These are phyloP conservation scores for Candida tropicalis DNA, from an alignment of 1,139 yeast species.

Conservation along the genomic window DNA sequence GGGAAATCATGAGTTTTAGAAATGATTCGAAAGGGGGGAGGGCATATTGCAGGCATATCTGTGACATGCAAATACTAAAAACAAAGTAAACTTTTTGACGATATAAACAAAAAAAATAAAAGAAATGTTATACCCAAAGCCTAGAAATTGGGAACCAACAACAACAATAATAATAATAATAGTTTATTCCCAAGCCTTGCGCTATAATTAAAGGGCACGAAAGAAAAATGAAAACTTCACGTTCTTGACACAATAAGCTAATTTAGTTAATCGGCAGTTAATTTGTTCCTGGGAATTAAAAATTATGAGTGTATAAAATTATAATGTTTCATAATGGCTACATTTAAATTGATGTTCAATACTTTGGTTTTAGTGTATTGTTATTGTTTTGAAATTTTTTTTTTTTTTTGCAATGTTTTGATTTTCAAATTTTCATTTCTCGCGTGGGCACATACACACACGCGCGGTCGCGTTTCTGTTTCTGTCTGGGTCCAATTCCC, in stretches of 20 bases:
- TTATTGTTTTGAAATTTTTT: neutral
- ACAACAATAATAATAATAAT: neutral
- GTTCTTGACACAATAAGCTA: slow-evolving; percentile 1
- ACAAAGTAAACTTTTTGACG: neutral
- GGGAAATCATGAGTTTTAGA: neutral
- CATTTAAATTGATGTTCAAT: too few species aligned
- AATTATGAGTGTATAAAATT: too few species aligned
- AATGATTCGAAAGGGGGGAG: slow-evolving; percentile 4
- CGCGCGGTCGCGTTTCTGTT: too few species aligned
- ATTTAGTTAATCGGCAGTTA: neutral
- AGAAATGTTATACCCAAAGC: too few species aligned
- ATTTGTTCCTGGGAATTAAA: too few species aligned
- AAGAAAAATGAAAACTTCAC: neutral
- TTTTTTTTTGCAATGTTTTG: neutral
- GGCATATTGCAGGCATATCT: too few species aligned
- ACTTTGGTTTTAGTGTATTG: neutral
- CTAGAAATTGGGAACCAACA: neutral
- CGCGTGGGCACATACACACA: too few species aligned
- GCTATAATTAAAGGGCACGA: too few species aligned
- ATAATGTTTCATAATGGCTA: too few species aligned
- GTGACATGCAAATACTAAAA: too few species aligned
- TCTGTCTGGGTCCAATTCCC: too few species aligned
- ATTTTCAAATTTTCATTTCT: neutral
- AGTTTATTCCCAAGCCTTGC: neutral
- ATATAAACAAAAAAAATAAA: neutral